These are phyloP conservation scores for Gilbertella persicaria DNA, from an alignment of 371 early-diverging fungal species.

Conservation along the genomic window DNA sequence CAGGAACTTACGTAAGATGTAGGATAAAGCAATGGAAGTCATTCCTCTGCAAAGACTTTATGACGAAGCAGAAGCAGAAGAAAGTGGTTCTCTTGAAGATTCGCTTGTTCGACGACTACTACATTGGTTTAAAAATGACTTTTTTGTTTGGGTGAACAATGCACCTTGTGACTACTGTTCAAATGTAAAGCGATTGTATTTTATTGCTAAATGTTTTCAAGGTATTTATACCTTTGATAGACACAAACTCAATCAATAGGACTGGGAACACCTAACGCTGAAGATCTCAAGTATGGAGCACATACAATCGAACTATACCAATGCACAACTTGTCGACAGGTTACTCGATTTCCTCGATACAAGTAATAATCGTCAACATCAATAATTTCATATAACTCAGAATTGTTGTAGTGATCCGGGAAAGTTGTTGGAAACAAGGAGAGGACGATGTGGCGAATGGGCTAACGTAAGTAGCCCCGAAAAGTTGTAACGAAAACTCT, in stretches of 20 bases:
- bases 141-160: constrained; percentile 70
- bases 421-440: constrained; percentile 60
- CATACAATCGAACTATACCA: constrained; percentile 57
- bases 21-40: constrained; percentile 49
- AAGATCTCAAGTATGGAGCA: constrained; percentile 59
- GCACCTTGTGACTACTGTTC: constrained; percentile 59
- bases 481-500: too few species aligned
- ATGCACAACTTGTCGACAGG: constrained; percentile 47
- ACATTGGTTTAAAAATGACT: constrained; percentile 66
- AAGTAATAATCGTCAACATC: constrained; percentile 38
- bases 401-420: constrained; percentile 57
- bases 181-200: constrained; percentile 32
- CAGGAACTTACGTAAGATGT: too few species aligned
- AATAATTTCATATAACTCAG: too few species aligned
- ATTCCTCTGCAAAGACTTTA: constrained; percentile 53
- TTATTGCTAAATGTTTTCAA: not conserved
- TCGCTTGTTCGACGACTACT: constrained; percentile 42
- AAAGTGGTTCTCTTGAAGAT: constrained; percentile 31
- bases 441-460: constrained; percentile 82
- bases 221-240: not conserved
- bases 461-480: constrained; percentile 75
- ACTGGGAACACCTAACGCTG: constrained; percentile 31
- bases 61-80: constrained; percentile 37
- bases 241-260: constrained; percentile 1
- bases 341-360: constrained; percentile 71